phyloP scores from a whole-genome alignment of 2,329 filamentous ascomycete genomes.

The Aureobasidium sp. region DNA sequence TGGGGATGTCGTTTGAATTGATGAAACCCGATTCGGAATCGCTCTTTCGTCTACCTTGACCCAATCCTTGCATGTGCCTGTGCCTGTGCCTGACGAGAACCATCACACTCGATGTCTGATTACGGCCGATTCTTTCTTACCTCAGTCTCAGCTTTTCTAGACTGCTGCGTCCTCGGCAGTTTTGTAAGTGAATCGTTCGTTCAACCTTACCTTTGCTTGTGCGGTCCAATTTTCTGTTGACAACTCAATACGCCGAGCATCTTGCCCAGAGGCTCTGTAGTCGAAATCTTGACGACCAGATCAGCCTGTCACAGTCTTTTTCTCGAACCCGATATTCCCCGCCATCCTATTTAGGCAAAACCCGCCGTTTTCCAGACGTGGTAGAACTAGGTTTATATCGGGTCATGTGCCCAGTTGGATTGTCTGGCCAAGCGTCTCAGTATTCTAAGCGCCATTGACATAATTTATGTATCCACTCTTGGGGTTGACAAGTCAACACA shows the following conservation, averaged over 20 bases:
- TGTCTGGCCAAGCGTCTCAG: background rate
- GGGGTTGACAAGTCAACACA: background rate
- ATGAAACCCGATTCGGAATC: background rate
- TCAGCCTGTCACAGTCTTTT: background rate
- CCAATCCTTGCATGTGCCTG: background rate
- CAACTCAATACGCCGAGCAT: too few relatives aligned
- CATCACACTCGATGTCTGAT: background rate
- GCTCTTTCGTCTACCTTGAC: background rate
- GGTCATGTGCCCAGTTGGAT: background rate
- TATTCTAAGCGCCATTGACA: background rate
- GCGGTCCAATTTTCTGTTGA: background rate
- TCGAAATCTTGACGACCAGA: background rate
- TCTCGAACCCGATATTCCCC: background rate
- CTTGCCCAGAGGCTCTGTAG: background rate
- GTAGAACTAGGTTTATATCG: background rate
- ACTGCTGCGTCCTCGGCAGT: background rate
- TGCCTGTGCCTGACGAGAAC: background rate
- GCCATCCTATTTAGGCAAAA: background rate
- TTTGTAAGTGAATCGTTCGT: background rate
- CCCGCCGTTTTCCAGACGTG: background rate
- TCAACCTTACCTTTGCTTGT: background rate
- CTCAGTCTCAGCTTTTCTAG: background rate
- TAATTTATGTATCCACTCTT: background rate
- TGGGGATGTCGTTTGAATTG: conserved; percentile 1
- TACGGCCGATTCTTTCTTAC: background rate